A percentile compares a stretch with the other conserved stretches of the same genome.
phyloP scores from a whole-genome alignment of 2,329 filamentous ascomycete genomes.

The Penicillium sp. region DNA sequence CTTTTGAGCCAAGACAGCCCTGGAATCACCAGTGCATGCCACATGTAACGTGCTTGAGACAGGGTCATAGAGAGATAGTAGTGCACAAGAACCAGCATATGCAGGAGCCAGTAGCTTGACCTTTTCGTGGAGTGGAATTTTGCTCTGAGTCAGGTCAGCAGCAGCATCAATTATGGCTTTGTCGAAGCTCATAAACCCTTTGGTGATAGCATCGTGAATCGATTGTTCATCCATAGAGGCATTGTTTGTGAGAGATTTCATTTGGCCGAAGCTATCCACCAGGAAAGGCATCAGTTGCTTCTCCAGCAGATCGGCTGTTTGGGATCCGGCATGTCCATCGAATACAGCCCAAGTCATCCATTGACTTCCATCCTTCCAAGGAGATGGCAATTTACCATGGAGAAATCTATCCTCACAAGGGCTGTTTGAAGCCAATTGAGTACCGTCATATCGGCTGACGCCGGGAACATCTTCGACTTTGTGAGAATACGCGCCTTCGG shows the following conservation, averaged over 20 bases:
- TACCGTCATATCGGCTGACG: conserved; percentile 31
- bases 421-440: conserved; percentile 40
- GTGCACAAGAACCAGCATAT: conserved; percentile 64
- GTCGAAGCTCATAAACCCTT: conserved; percentile 30
- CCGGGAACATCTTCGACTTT: conserved; percentile 20
- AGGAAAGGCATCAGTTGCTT: conserved; percentile 29
- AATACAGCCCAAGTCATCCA: conserved; percentile 46
- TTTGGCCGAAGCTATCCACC: conserved; percentile 17
- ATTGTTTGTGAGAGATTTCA: conserved; percentile 9
- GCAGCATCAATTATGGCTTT: conserved; percentile 31
- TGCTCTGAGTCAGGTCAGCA: conserved; percentile 15
- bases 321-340: conserved; percentile 43
- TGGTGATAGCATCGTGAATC: conserved; percentile 27
- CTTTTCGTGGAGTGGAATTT: conserved; percentile 25
- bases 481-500: conserved; percentile 28
- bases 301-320: conserved; percentile 31
- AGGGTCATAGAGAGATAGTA: conserved; percentile 67
- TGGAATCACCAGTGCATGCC: conserved; percentile 70
- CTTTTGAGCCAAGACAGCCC: conserved; percentile 62
- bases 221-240: conserved; percentile 8
- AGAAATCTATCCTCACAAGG: conserved; percentile 38
- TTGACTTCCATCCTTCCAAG: conserved; percentile 23
- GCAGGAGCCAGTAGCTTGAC: conserved; percentile 29
- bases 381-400: conserved; percentile 30
- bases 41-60: conserved; percentile 59